Base-by-base conservation (phyloP, 2,329 filamentous ascomycete genomes). In the Sporothrix pallida region DNA sequence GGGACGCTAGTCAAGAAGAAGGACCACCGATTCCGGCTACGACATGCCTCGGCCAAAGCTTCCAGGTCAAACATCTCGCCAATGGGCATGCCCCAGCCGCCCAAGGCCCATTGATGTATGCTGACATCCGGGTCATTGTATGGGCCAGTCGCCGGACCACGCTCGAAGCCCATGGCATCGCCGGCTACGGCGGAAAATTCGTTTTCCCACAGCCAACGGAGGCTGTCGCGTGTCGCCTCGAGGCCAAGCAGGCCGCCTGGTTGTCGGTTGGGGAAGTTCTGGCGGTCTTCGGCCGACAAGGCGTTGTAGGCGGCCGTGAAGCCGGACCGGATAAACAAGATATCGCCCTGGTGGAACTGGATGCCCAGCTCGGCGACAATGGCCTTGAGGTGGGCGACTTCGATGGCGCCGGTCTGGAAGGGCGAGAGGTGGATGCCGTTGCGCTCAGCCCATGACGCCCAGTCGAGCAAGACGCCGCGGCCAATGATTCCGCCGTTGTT, bases 401-500 rank as follows among this genome's bases (percentile, higher is more conserved):
- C 26, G 13, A 63, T 63, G 26, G 58, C 58, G 26, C 31, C 26
- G 5, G 58, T 37, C 58, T 37, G 23, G 13, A 63, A 63, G 23
- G 58, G 58, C 58, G 58, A 63, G 3, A 17, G 26, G 12, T 63
- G 15, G 13, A 63, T 63, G 58, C 58, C 58, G 23, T 63, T 63
- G 23, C 12, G 26, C 1, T 15, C 26, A 8, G 58, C 58, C 58
- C 58, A 42, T 1, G 26, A 6, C 7, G 26, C 20, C 58, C 58
- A 63, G 58, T 63, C 58, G 10, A 63, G 58, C 1, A 63, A 13
- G 1, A 63, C 58, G 26, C 58, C 58, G 3, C 58, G 58, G 58
- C 58, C 58, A 42, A 42, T 42, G 58, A 63, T 63, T 9, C 58
- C 58, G 31, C 58, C 58, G 58, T 63, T 63, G 26, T 63, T 63